These are phyloP conservation scores for Chlorella vulgaris DNA, from an alignment of 139 green algal genomes.

Conservation along the genomic window DNA sequence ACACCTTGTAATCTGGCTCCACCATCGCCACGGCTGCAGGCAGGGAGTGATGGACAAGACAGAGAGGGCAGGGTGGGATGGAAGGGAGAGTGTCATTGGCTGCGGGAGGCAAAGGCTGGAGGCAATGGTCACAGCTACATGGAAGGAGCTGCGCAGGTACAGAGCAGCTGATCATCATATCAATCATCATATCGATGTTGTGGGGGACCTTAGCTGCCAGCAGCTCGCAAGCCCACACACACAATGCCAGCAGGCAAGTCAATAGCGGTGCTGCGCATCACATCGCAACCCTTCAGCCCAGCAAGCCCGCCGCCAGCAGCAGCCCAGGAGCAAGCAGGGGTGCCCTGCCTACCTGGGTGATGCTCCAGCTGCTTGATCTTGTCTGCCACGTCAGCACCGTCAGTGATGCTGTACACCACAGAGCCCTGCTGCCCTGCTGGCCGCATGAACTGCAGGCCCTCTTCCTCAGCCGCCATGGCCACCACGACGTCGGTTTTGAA, in stretches of 20 bases:
- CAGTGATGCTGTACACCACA: slow-evolving; percentile 31
- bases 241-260: no score
- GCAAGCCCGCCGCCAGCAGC: no score
- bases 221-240: no score
- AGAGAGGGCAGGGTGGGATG: neutral
- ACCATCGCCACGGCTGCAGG: slow-evolving; percentile 30
- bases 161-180: no score
- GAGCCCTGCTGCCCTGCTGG: neutral
- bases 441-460: slow-evolving; percentile 20
- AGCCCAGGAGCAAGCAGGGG: neutral
- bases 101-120: no score
- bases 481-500: slow-evolving; percentile 23
- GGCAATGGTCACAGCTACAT: no score
- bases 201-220: no score
- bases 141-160: no score
- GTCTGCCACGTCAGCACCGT: slow-evolving; percentile 22
- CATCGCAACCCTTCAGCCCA: no score
- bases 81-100: neutral
- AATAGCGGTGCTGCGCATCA: no score
- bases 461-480: slow-evolving; percentile 13
- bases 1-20: slow-evolving; percentile 47
- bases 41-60: neutral
- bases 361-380: slow-evolving; percentile 42
- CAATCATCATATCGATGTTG: no score
- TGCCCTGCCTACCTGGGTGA: slow-evolving; percentile 6